phyloP scores from a whole-genome alignment of 805 yeast species.

The Martiniozyma abietophila region DNA sequence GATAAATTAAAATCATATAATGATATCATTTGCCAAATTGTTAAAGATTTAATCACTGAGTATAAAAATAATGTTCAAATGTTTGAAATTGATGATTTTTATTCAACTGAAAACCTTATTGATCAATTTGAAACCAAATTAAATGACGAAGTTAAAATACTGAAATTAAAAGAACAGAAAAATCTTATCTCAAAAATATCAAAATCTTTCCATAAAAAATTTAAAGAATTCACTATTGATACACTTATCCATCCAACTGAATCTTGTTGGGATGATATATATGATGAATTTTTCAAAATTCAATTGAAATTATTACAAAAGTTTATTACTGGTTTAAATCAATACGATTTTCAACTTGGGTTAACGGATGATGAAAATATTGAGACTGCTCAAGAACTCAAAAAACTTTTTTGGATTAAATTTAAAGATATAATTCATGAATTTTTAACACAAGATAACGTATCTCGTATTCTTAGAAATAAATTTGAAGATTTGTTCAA shows the following conservation, averaged over 20 bases:
- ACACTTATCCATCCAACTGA: constrained; percentile 40
- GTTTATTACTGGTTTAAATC: constrained; percentile 14
- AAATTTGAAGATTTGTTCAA: constrained; percentile 75
- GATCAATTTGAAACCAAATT: constrained; percentile 2
- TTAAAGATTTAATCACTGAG: constrained; percentile 11
- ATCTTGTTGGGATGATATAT: constrained; percentile 54
- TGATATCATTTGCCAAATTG: constrained; percentile 20
- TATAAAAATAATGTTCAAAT: constrained; percentile 28
- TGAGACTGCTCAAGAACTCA: constrained; percentile 27
- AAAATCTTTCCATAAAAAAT: constrained; percentile 36
- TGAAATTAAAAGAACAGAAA: constrained; percentile 33
- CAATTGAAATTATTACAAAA: constrained; percentile 3
- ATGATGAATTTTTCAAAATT: constrained; percentile 31
- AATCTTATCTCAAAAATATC: constrained; percentile 33
- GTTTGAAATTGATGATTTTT: constrained; percentile 26
- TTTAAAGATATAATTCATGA: constrained; percentile 53
- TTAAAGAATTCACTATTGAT: constrained; percentile 44
- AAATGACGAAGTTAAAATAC: constrained; percentile 15
- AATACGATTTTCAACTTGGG: constrained; percentile 62
- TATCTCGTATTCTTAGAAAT: constrained; percentile 60
- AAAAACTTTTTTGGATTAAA: constrained; percentile 53
- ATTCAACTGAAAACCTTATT: constrained; percentile 24
- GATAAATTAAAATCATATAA: constrained; percentile 17
- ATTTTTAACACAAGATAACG: constrained; percentile 54
- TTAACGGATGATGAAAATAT: constrained; percentile 34